Base-by-base conservation (phyloP, 2,329 filamentous ascomycete genomes). In the Trichoderma sp. region DNA sequence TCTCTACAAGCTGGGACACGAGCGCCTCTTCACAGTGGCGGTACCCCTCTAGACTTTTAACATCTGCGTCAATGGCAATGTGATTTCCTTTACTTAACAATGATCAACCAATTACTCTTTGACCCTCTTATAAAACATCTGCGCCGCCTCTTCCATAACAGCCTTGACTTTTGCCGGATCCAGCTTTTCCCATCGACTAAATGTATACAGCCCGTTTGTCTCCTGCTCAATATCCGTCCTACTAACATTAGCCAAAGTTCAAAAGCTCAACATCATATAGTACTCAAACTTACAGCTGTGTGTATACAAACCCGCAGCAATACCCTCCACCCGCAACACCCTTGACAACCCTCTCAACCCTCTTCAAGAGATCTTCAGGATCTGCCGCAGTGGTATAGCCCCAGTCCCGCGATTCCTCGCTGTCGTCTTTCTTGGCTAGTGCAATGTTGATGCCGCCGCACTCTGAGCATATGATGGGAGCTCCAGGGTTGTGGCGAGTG, bases 381-480 rank as follows among this genome's bases (percentile, higher is more conserved):
- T 91, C 87, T 0, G 79, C 84, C 0, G 90, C 90, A 0, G 90
- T 92, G 1, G 89, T 92, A 76, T 92, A 92, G 0, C 90, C 90
- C 90, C 90, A 92, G 70, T 90, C 87, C 6, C 85, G 81, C 11
- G 84, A 84, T 0, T 84, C 81, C 0, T 80, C 81, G 1, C 78
- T 76, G 3, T 70, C 75, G 26, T 74, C 72, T 17, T 71, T 74
- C 1, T 75, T 73, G 0, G 83, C 79, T 0, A 85, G 83, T 0
- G 88, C 86, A 75, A 92, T 91, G 75, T 91, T 92, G 55, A 92
- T 88, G 4, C 90, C 90, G 3, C 90, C 90, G 73, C 91, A 92
- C 76, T 92, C 90, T 2, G 88, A 89, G 78, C 89, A 91, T 73
- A 92, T 86, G 43, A 92, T 84, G 0, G 90, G 90, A 0, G 88